These are phyloP conservation scores for Hymenoscyphus occultus DNA, from an alignment of 2,329 filamentous ascomycete genomes.

Conservation along the genomic window DNA sequence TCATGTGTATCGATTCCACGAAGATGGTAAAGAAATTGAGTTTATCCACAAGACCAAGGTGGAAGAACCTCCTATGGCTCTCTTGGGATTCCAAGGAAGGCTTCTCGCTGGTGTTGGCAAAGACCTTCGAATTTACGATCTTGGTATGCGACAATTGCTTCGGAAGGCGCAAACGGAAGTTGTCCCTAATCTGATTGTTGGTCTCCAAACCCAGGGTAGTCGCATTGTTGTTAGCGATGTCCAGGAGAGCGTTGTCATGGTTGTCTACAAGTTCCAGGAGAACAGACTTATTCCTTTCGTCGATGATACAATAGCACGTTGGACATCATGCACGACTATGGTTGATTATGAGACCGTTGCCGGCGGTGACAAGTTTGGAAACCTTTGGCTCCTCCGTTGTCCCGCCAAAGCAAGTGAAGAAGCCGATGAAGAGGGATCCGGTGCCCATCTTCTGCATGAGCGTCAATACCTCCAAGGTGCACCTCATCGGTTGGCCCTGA, in stretches of 20 bases:
- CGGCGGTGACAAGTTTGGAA: constrained; percentile 96
- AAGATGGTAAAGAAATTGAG: constrained; percentile 82
- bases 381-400: constrained; percentile 87
- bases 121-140: constrained; percentile 82
- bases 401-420: constrained; percentile 83
- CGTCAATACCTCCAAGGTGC: constrained; percentile 87
- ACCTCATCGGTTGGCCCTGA: constrained; percentile 76
- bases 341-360: constrained; percentile 96
- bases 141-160: constrained; percentile 88
- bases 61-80: constrained; percentile 83
- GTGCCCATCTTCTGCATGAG: constrained; percentile 86
- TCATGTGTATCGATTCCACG: constrained; percentile 86
- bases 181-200: constrained; percentile 78
- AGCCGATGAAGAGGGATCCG: constrained; percentile 87
- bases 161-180: constrained; percentile 85
- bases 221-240: constrained; percentile 91
- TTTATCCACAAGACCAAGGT: constrained; percentile 97
- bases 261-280: constrained; percentile 88
- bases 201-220: constrained; percentile 83
- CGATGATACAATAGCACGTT: constrained; percentile 84
- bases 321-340: constrained; percentile 90
- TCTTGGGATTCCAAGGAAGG: constrained; percentile 89
- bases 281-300: constrained; percentile 92
- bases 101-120: constrained; percentile 82
- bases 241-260: constrained; percentile 85